Conservation (phyloP, 2,329 filamentous ascomycete species). For the Botrytis tulipae region DNA sequence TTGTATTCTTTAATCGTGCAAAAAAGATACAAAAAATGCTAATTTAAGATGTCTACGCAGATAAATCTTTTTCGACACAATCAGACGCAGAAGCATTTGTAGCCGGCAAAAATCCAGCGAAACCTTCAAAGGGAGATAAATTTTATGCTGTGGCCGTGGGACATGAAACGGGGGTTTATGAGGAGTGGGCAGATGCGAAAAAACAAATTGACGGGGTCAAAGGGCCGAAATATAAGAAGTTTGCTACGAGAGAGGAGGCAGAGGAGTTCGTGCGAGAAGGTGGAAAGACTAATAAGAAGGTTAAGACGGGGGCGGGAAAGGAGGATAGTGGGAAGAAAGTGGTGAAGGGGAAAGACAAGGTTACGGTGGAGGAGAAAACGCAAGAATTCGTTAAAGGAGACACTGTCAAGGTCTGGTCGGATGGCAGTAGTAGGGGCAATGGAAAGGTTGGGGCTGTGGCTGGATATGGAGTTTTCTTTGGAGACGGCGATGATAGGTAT, state of each 20-base stretch:
- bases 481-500: slow-evolving; percentile 53
- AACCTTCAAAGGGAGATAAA: slow-evolving; percentile 38
- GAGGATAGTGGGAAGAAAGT: slow-evolving; percentile 26
- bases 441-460: slow-evolving; percentile 54
- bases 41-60: slow-evolving; percentile 45
- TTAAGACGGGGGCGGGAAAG: slow-evolving; percentile 34
- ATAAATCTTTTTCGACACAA: slow-evolving; percentile 73
- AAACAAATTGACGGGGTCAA: slow-evolving; percentile 73
- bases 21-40: not conserved
- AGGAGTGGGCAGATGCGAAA: slow-evolving; percentile 66
- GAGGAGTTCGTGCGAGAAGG: slow-evolving; percentile 66
- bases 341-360: slow-evolving; percentile 20
- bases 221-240: slow-evolving; percentile 68
- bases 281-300: slow-evolving; percentile 31
- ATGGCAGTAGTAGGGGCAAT: slow-evolving; percentile 61
- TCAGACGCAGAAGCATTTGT: slow-evolving; percentile 79
- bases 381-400: slow-evolving; percentile 33
- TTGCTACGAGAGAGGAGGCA: slow-evolving; percentile 67
- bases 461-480: slow-evolving; percentile 65
- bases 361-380: slow-evolving; percentile 14
- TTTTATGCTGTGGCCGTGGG: slow-evolving; percentile 64
- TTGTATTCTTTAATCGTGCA: slow-evolving; percentile 13
- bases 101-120: slow-evolving; percentile 52
- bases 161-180: slow-evolving; percentile 57
- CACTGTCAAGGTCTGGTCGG: slow-evolving; percentile 54